Base-by-base conservation (phyloP, 129 eudicot species). In the Rutidosis leptorrhynchoides region DNA sequence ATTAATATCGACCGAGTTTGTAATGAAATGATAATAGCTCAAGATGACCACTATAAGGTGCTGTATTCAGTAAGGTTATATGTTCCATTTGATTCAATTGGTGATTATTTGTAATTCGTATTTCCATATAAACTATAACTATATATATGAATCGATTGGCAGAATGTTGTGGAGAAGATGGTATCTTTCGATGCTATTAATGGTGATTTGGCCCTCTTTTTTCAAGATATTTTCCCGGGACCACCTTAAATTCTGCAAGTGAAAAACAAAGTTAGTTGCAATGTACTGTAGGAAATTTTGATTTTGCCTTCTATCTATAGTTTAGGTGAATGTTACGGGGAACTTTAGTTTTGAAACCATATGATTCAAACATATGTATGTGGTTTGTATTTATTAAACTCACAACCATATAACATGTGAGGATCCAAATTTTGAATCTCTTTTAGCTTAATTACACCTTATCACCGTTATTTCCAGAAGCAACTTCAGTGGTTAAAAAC, bases 21-120 rank as follows among this genome's bases (percentile, higher is more conserved):
- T 57, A 65, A 67, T 70, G 84, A 82, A 58, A 80, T 68, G 55
- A 75, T 92, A 79, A 60, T 46, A 6, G 81, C 85, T 61, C 87
- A 80, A 80, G 98, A 93, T 77, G 83, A 74, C 80, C 90, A 74
- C 61, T 88, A 74, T 70, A 82, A 88, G 96, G 98, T 92, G 61
- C 26, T 19, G 11, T 53, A 25, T 65, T 20, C 29, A 52, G 29
- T 52, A 21, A 48, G 68, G 16, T 56, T 20, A 10, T 27, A 35
- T 45, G 54, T 35, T 64, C n/a, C n/a, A n/a, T n/a, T n/a, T n/a
- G n/a, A 29, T 30, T 14, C 48, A 37, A 7, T 2, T 43, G 28
- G 20, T 26, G 43, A 19, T 49, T 21, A 20, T 70, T 16, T 52
- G 53, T 42, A n/a, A n/a, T n/a, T n/a, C n/a, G n/a, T n/a, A n/a